These are phyloP conservation scores for Aspergillus sojae DNA, from an alignment of 2,329 filamentous ascomycete genomes.

Conservation along the genomic window DNA sequence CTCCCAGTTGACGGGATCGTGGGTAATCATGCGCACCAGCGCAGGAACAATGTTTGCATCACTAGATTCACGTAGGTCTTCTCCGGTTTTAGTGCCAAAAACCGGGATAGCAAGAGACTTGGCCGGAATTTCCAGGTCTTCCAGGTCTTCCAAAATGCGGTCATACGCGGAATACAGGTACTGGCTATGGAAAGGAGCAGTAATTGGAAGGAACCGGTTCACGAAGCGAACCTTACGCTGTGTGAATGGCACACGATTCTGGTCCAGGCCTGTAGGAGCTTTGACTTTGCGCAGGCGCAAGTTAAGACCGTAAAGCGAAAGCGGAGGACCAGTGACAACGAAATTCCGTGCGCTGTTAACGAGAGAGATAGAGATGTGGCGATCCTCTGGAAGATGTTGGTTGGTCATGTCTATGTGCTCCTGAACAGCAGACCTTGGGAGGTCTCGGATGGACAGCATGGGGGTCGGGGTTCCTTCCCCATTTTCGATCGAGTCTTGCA, in stretches of 20 bases:
- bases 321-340: slow-evolving; percentile 93
- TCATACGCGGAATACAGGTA: slow-evolving; percentile 82
- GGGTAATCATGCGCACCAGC: slow-evolving; percentile 89
- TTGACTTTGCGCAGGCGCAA: slow-evolving; percentile 94
- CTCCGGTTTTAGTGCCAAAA: slow-evolving; percentile 85
- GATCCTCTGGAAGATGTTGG: slow-evolving; percentile 87
- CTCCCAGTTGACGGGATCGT: slow-evolving; percentile 95
- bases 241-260: slow-evolving; percentile 90
- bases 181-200: slow-evolving; percentile 96
- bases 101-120: slow-evolving; percentile 79
- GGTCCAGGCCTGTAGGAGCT: slow-evolving; percentile 94
- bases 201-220: slow-evolving; percentile 96
- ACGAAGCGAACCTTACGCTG: slow-evolving; percentile 95
- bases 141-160: slow-evolving; percentile 84
- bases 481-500: slow-evolving; percentile 90
- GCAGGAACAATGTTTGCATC: slow-evolving; percentile 80
- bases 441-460: slow-evolving; percentile 96
- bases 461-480: slow-evolving; percentile 95
- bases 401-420: slow-evolving; percentile 97
- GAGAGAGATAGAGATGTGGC: slow-evolving; percentile 92
- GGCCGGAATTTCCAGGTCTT: slow-evolving; percentile 74
- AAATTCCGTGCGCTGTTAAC: slow-evolving; percentile 97
- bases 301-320: slow-evolving; percentile 95
- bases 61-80: slow-evolving; percentile 73
- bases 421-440: slow-evolving; percentile 84